phyloP scores from a whole-genome alignment of 2,329 filamentous ascomycete genomes.

The Colletotrichum sp. region DNA sequence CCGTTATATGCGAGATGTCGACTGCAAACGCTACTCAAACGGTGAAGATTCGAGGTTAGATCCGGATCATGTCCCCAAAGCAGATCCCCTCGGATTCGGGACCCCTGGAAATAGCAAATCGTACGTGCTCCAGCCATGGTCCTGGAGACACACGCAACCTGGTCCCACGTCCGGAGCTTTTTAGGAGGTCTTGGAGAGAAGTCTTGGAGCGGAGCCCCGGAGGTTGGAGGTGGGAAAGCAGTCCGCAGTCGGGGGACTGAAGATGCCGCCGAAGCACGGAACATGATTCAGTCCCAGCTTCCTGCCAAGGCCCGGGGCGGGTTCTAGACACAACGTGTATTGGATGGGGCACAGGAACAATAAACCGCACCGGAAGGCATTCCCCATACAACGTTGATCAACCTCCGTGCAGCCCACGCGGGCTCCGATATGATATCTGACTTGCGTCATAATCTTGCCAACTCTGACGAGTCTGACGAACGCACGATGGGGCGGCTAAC shows the following conservation, averaged over 20 bases:
- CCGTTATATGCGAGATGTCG: neutral
- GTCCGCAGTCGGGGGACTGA: neutral
- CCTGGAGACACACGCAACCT: neutral
- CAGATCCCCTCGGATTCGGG: neutral
- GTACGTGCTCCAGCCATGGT: neutral
- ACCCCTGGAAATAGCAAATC: neutral
- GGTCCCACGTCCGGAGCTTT: neutral
- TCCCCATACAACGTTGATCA: neutral
- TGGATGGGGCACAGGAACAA: neutral
- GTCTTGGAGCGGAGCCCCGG: neutral
- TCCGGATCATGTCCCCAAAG: neutral
- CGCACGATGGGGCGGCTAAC: neutral
- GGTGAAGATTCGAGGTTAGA: neutral
- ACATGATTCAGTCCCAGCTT: conserved; percentile 14
- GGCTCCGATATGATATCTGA: conserved; percentile 4
- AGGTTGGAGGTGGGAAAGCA: neutral
- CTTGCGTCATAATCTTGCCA: conserved; percentile 9
- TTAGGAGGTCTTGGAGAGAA: neutral
- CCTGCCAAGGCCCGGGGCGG: neutral
- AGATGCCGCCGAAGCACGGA: neutral
- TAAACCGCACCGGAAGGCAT: neutral
- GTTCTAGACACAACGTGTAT: neutral
- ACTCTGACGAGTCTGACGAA: neutral
- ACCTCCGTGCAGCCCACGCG: neutral
- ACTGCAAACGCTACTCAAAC: neutral